Evolutionary conservation across 2,329 filamentous ascomycete species (phyloP).

Genomic region (Colletotrichum musae): DNA sequence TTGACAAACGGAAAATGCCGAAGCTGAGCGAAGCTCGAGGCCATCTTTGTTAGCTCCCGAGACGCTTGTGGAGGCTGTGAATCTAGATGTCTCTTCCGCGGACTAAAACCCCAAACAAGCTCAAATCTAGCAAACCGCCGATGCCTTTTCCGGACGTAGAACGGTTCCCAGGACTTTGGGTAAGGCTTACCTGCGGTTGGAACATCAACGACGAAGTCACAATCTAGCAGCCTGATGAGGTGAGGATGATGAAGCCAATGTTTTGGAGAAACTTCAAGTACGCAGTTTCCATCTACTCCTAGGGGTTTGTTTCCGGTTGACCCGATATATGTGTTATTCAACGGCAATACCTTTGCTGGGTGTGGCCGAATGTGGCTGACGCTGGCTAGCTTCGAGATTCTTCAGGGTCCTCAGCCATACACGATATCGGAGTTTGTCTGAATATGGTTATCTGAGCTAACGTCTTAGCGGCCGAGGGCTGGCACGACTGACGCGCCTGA

Average conservation of each 20-base stretch:
- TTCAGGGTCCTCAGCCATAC: neutral
- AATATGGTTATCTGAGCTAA: conserved; percentile 38
- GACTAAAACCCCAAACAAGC: neutral
- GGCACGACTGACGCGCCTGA: neutral
- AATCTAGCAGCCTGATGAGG: too few relatives aligned
- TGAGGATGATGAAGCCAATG: too few relatives aligned
- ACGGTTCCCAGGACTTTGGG: neutral
- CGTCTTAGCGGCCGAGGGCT: neutral
- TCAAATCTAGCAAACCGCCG: neutral
- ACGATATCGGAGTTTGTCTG: neutral
- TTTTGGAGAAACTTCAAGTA: too few relatives aligned
- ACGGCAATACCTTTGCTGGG: too few relatives aligned
- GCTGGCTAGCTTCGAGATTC: neutral
- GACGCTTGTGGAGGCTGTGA: neutral
- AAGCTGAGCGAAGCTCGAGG: neutral
- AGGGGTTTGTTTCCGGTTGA: neutral
- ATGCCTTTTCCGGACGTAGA: neutral
- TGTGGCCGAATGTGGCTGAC: neutral
- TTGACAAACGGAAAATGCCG: neutral
- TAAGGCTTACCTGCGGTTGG: neutral
- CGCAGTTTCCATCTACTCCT: neutral
- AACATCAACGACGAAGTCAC: neutral
- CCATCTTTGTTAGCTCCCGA: neutral
- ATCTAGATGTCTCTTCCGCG: neutral
- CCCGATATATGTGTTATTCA: too few relatives aligned